Evolutionary conservation across 176 grass and related monocot genomes (phyloP), one percentile per base, ranked within the genome.

Genomic region (Aegilops bicornis): DNA sequence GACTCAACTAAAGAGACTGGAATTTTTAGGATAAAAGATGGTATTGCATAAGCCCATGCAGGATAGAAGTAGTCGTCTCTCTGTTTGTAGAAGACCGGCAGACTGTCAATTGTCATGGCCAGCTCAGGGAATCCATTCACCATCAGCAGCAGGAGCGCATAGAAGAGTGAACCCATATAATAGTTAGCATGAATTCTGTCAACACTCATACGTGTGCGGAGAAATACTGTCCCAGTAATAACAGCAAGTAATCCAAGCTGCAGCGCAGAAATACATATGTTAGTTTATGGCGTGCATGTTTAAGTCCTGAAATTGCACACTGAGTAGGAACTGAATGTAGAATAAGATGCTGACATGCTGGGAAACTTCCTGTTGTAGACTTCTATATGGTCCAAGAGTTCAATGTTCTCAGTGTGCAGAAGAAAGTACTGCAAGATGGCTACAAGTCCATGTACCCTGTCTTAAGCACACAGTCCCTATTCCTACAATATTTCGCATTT

Each of bases 121-220:
- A 98, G 23, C 48, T 98, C 95, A 37, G 95, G 93, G 33, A 92
- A 89, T 80, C 91, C 93, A 72, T 98, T 98, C 25, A 95, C 91
- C 89, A 93, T 86, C 27, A 88, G 56, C 39, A 98, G 48, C 10
- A 95, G 12, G 7, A 93, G 62, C 33, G 95, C 89, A 81, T 85
- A 98, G 78, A 92, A 98, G 20, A 95, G 67, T 47, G 95, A 88
- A 56, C 95, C 95, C 91, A 98, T 86, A 45, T 89, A 93, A 76
- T 95, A 92, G 77, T 95, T 93, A 7, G 92, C 82, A 80, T 88
- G 85, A 63, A 90, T 25, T 61, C 62, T 89, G 32, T 95, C 89
- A 27, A 95, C 65, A 40, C 25, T 50, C 93, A 93, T 91, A 31
- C 66, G 83, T 59, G 93, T 90, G 33, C 68, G 89, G 3, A 98